Evolutionary conservation across 1,284 basidiomycete species (phyloP).

Genomic region (Ustilago nuda): DNA sequence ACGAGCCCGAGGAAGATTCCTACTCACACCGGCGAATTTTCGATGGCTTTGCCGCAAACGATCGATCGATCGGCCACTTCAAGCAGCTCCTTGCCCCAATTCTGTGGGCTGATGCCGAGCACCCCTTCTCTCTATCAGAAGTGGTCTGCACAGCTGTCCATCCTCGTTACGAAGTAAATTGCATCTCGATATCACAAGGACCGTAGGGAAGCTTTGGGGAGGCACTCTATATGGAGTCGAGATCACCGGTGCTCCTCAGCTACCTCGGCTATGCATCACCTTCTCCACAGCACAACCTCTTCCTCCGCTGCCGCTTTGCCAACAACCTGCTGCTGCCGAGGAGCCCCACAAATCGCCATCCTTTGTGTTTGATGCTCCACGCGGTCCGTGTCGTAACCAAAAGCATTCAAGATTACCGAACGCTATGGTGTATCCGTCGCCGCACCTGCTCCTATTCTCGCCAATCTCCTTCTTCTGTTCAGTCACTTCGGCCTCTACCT

Average conservation of each 20-base stretch:
- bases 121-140: neutral
- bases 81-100: neutral
- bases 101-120: neutral
- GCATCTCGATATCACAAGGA: neutral
- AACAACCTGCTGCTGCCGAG: neutral
- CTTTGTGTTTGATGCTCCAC: neutral
- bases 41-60: neutral
- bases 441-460: neutral
- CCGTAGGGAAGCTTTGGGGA: neutral
- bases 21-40: neutral
- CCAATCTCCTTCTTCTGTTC: neutral
- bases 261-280: conserved; percentile 3
- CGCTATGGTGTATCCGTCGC: neutral
- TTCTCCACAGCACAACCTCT: neutral
- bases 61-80: neutral
- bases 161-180: neutral
- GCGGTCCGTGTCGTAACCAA: neutral
- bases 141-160: neutral
- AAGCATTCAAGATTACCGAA: neutral
- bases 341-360: neutral
- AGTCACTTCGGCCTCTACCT: neutral
- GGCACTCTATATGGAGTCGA: neutral
- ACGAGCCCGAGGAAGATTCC: neutral
- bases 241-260: conserved; percentile 2
- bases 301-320: neutral